Evolutionary conservation across 2,329 filamentous ascomycete species (phyloP).

Genomic region (Aspergillus fischeri): DNA sequence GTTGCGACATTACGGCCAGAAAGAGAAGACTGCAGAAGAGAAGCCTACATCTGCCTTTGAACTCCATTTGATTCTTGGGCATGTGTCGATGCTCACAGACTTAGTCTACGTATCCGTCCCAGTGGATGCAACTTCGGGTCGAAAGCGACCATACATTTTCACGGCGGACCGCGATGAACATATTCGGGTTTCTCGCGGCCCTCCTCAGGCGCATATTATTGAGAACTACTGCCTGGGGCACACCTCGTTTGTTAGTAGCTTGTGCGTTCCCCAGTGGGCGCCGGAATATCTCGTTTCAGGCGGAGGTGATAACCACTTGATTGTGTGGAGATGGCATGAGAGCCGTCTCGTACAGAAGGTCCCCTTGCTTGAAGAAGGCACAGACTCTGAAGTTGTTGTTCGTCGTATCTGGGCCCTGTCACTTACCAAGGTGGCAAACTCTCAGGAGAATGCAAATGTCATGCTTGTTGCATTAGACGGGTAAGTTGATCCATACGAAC

Average conservation of each 20-base stretch:
- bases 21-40: constrained; percentile 39
- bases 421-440: constrained; percentile 8
- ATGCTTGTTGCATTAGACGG: constrained; percentile 56
- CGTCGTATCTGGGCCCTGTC: constrained; percentile 48
- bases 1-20: constrained; percentile 43
- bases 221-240: constrained; percentile 89
- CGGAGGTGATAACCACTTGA: constrained; percentile 75
- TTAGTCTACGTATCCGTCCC: constrained; percentile 54
- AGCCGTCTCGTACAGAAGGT: constrained; percentile 31
- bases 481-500: constrained; percentile 38
- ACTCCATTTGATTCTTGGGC: constrained; percentile 75
- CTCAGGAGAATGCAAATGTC: constrained; percentile 16
- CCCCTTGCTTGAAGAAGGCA: constrained; percentile 18
- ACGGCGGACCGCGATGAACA: constrained; percentile 73
- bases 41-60: constrained; percentile 60
- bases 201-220: constrained; percentile 81
- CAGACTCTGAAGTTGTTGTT: constrained; percentile 40
- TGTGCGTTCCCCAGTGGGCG: constrained; percentile 59
- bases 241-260: constrained; percentile 72
- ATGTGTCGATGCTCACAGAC: constrained; percentile 91
- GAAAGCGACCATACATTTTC: constrained; percentile 56
- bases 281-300: constrained; percentile 72
- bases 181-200: constrained; percentile 78
- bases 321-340: constrained; percentile 75
- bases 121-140: constrained; percentile 39